Evolutionary conservation across 2,329 filamentous ascomycete genomes (phyloP).

Genomic region (Cladosporium sp.): DNA sequence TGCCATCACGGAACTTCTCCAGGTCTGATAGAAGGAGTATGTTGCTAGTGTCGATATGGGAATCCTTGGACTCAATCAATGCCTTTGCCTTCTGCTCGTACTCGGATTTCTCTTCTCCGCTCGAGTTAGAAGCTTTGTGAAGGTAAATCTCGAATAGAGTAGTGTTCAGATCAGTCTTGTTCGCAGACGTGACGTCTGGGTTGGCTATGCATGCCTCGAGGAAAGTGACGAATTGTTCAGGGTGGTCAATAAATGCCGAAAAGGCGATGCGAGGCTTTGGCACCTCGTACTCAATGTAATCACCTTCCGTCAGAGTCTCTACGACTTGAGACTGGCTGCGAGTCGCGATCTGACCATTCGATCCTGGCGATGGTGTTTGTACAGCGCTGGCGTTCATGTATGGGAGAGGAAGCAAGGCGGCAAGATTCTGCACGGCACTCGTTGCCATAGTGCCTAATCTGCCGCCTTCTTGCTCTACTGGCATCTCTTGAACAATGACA

Average conservation of each 20-base stretch:
- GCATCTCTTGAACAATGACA: slow-evolving; percentile 46
- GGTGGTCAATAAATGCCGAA: slow-evolving; percentile 92
- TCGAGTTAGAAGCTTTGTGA: slow-evolving; percentile 75
- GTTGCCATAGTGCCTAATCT: slow-evolving; percentile 50
- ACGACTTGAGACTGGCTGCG: slow-evolving; percentile 53
- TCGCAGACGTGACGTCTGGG: slow-evolving; percentile 63
- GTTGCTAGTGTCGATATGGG: slow-evolving; percentile 90
- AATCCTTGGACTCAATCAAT: slow-evolving; percentile 74
- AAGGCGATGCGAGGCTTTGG: slow-evolving; percentile 87
- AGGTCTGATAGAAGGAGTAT: slow-evolving; percentile 89
- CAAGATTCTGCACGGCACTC: slow-evolving; percentile 79
- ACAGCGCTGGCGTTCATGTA: slow-evolving; percentile 69
- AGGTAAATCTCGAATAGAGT: slow-evolving; percentile 98
- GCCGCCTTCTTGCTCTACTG: slow-evolving; percentile 28
- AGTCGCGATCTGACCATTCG: slow-evolving; percentile 34
- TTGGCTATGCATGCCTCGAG: slow-evolving; percentile 81
- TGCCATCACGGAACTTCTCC: slow-evolving; percentile 84
- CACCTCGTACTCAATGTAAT: slow-evolving; percentile 62
- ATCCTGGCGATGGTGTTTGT: slow-evolving; percentile 44
- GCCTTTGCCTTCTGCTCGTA: slow-evolving; percentile 92
- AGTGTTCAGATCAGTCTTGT: slow-evolving; percentile 84
- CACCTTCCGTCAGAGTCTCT: slow-evolving; percentile 50
- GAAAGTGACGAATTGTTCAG: slow-evolving; percentile 86
- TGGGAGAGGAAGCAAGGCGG: slow-evolving; percentile 75
- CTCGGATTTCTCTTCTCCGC: slow-evolving; percentile 63